Conservation (phyloP, 805 yeast genomes). For the Lipomyces starkeyi region DNA sequence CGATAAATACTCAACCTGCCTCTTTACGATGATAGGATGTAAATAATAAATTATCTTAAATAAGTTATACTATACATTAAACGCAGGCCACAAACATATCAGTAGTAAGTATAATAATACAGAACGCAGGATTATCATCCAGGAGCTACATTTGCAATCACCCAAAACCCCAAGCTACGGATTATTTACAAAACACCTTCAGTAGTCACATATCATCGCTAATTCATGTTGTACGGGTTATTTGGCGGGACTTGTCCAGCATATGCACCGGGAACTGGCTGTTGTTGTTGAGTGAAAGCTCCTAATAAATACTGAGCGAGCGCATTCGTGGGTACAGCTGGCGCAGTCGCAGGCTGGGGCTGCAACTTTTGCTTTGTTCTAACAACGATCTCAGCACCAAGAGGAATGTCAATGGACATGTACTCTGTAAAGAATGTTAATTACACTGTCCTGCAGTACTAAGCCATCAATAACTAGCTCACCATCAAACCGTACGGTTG, state of each 20-base stretch:
- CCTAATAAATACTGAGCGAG: constrained; percentile 65
- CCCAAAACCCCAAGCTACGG: not conserved
- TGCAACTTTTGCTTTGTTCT: constrained; percentile 38
- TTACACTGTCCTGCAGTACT: not conserved
- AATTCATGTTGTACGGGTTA: constrained; percentile 7
- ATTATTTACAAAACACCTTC: not conserved
- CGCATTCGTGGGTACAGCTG: constrained; percentile 52
- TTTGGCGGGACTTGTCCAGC: not conserved
- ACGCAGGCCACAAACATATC: not conserved
- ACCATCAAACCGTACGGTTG: constrained; percentile 68
- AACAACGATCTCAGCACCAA: constrained; percentile 64
- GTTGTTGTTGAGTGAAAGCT: constrained; percentile 40
- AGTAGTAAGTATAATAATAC: not conserved
- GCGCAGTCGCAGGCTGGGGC: constrained; percentile 2
- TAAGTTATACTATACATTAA: not conserved
- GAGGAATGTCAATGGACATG: constrained; percentile 66
- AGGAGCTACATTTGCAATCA: not conserved
- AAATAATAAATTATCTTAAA: not conserved
- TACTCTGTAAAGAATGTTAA: constrained; percentile 52
- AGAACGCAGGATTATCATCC: not conserved
- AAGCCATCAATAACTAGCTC: constrained; percentile 2
- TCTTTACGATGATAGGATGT: too few species aligned
- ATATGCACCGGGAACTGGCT: constrained; percentile 14
- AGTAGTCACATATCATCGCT: not conserved
- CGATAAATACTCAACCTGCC: too few species aligned